Conservation (phyloP, 257 asterid species). For the Gardenia jasminoides region DNA sequence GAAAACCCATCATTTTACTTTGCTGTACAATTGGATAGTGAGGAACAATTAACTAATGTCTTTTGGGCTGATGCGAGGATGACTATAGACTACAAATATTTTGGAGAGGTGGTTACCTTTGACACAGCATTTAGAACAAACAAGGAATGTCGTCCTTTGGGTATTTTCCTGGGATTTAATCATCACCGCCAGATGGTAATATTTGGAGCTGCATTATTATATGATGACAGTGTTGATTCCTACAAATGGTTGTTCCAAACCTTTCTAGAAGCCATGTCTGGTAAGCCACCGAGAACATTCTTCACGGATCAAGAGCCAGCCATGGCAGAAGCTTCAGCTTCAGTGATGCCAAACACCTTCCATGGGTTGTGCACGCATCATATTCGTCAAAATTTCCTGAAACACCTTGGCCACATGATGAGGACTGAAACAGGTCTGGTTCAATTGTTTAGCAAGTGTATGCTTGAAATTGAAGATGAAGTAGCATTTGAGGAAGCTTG, state of each 20-base stretch:
- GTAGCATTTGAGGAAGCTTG: conserved; percentile 49
- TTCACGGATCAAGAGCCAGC: conserved; percentile 61
- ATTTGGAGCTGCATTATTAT: conserved; percentile 62
- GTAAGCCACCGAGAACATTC: conserved; percentile 51
- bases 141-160: conserved; percentile 44
- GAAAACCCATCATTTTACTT: conserved; percentile 48
- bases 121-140: conserved; percentile 48
- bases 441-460: conserved; percentile 38
- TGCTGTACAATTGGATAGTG: conserved; percentile 50
- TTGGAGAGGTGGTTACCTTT: conserved; percentile 49
- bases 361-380: conserved; percentile 60
- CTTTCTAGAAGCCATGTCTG: conserved; percentile 49
- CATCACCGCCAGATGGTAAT: conserved; percentile 47
- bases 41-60: conserved; percentile 46
- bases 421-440: conserved; percentile 36
- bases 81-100: conserved; percentile 50
- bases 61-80: conserved; percentile 67
- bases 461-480: conserved; percentile 55
- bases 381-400: conserved; percentile 53
- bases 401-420: conserved; percentile 44
- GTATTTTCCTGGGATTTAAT: conserved; percentile 52
- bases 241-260: conserved; percentile 55
- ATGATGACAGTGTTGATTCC: conserved; percentile 53
- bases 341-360: conserved; percentile 52
- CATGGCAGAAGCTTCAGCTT: conserved; percentile 59